These are phyloP conservation scores for Penicillium sp. DNA, from an alignment of 2,329 filamentous ascomycete species.

Conservation along the genomic window DNA sequence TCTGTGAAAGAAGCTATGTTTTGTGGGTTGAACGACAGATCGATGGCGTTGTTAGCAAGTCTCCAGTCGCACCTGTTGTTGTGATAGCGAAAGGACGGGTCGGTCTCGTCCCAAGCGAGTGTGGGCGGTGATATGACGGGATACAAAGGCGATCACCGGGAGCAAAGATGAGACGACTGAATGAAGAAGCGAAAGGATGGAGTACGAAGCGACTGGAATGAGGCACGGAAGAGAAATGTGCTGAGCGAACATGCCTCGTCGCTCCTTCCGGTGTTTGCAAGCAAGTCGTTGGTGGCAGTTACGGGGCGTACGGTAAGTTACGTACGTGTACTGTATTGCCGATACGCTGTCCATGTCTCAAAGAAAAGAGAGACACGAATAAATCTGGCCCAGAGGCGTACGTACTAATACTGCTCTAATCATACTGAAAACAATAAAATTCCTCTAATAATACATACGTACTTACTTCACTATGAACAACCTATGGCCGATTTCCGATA, in stretches of 20 bases:
- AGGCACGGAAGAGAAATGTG: slow-evolving; percentile 1
- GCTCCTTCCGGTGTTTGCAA: slow-evolving; percentile 5
- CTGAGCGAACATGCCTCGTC: background rate
- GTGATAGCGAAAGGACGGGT: slow-evolving; percentile 7
- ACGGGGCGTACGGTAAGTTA: background rate
- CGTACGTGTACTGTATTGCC: background rate
- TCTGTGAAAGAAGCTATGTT: background rate
- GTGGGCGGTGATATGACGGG: slow-evolving; percentile 5
- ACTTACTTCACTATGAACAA: too few species aligned
- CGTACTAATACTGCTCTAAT: too few species aligned
- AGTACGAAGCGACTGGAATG: slow-evolving; percentile 2
- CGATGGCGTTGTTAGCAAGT: too few species aligned
- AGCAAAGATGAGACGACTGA: background rate
- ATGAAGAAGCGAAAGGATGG: slow-evolving; percentile 1
- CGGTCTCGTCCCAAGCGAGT: slow-evolving; percentile 10
- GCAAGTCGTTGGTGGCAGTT: background rate
- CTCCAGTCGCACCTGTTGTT: background rate
- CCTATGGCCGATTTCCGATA: too few species aligned
- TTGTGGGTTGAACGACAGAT: background rate
- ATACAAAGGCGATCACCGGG: background rate
- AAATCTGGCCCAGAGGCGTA: too few species aligned
- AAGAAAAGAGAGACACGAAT: background rate
- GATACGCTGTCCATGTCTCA: background rate
- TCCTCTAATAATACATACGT: too few species aligned
- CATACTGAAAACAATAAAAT: too few species aligned